These are phyloP conservation scores for Polytrichum commune DNA, from an alignment of 225 moss, liverwort and hornwort species.

Conservation along the genomic window DNA sequence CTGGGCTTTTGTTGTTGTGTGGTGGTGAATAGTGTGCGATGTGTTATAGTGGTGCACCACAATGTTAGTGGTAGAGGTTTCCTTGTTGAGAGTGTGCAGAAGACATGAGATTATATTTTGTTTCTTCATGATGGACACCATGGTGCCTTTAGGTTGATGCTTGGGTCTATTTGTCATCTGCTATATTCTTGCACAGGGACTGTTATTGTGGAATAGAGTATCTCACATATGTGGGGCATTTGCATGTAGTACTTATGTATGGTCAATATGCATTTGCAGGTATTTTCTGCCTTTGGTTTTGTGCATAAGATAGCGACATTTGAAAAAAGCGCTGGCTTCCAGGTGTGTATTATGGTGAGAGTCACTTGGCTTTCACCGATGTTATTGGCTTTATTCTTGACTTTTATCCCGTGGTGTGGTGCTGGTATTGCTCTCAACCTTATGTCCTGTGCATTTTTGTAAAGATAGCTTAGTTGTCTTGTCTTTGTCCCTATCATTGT, in stretches of 20 bases:
- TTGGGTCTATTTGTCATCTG: too few species aligned
- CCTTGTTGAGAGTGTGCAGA: too few species aligned
- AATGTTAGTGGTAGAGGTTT: too few species aligned
- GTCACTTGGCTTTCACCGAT: conserved; percentile 95
- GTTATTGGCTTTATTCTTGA: conserved; percentile 46
- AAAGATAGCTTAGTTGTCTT: background rate
- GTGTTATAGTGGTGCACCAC: too few species aligned
- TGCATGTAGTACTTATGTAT: conserved; percentile 40
- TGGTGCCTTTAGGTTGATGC: too few species aligned
- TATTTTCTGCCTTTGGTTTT: conserved; percentile 99
- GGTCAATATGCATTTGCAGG: conserved; percentile 62
- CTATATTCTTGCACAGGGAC: too few species aligned
- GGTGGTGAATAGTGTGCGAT: too few species aligned
- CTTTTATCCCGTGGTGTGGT: conserved; percentile 47
- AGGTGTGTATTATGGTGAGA: conserved; percentile 99
- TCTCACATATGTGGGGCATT: conserved; percentile 12
- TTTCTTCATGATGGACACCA: too few species aligned
- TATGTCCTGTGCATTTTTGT: conserved; percentile 19
- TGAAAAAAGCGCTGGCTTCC: conserved; percentile 99
- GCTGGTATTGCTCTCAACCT: conserved; percentile 43
- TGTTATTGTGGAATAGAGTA: too few species aligned
- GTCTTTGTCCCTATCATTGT: too few species aligned
- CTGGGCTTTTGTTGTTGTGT: too few species aligned
- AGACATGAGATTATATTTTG: too few species aligned
- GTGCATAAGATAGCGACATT: conserved; percentile 99